phyloP scores from a whole-genome alignment of 2,329 filamentous ascomycete species.

The Apiospora sp. region DNA sequence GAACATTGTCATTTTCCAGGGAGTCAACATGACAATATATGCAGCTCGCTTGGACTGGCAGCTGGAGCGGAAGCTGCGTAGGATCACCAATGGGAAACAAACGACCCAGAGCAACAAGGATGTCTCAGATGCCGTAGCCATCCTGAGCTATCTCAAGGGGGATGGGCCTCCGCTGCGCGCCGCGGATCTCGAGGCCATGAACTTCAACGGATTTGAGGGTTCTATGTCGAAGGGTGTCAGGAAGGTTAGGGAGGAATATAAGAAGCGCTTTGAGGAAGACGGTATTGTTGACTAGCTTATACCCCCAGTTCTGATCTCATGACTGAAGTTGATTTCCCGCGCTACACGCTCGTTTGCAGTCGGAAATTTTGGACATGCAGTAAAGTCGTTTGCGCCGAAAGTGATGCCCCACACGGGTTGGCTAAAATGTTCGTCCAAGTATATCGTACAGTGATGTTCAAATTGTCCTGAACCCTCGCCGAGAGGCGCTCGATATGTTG shows the following conservation, averaged over 20 bases:
- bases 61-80: conserved; percentile 38
- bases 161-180: conserved; percentile 21
- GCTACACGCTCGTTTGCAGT: not conserved
- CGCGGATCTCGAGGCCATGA: conserved; percentile 23
- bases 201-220: conserved; percentile 27
- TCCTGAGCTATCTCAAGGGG: conserved; percentile 18
- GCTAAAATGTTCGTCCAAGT: not conserved
- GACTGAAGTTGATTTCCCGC: not conserved
- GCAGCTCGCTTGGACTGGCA: conserved; percentile 37
- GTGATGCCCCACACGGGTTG: not conserved
- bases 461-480: conserved; percentile 11
- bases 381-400: not conserved
- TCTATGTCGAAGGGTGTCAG: conserved; percentile 25
- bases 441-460: conserved; percentile 1
- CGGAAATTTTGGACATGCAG: not conserved
- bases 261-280: conserved; percentile 22
- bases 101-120: conserved; percentile 27
- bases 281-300: conserved; percentile 18
- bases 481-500: conserved; percentile 17
- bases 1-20: conserved; percentile 34
- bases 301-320: not conserved
- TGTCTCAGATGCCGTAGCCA: conserved; percentile 27
- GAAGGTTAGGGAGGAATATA: conserved; percentile 25
- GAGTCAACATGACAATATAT: conserved; percentile 36
- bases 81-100: conserved; percentile 31